Evolutionary conservation across 176 grass and related monocot genomes (phyloP).

Genomic region (Oryza nivara): DNA sequence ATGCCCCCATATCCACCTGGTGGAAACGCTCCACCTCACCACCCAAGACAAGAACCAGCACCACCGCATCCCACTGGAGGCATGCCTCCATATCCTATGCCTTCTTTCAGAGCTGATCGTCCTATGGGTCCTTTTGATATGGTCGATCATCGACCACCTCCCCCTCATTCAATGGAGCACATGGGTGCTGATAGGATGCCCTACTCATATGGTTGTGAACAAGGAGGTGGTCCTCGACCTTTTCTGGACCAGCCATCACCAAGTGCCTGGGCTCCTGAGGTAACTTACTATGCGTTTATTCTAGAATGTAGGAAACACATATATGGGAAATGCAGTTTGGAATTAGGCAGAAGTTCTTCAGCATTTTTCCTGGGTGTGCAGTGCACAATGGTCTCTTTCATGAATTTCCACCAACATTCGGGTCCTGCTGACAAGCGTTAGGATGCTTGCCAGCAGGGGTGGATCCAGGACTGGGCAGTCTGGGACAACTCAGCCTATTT

Average conservation of each 20-base stretch:
- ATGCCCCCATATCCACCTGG: constrained; percentile 56
- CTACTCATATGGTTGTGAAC: constrained; percentile 55
- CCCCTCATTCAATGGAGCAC: constrained; percentile 47
- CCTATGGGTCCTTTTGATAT: constrained; percentile 48
- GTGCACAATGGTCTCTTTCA: constrained; percentile 7
- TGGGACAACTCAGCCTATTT: background rate
- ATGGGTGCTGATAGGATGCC: constrained; percentile 48
- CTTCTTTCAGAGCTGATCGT: constrained; percentile 58
- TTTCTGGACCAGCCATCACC: constrained; percentile 58
- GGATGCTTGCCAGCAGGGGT: background rate
- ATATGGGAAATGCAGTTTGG: background rate
- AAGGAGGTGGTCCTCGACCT: constrained; percentile 48
- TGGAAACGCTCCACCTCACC: constrained; percentile 45
- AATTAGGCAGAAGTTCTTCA: constrained; percentile 5
- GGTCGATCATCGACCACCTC: constrained; percentile 46
- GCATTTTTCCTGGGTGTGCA: constrained; percentile 12
- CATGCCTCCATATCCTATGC: constrained; percentile 58
- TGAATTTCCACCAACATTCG: background rate
- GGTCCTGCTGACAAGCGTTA: background rate
- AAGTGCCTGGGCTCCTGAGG: constrained; percentile 67
- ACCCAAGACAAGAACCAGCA: constrained; percentile 61
- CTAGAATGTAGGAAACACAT: background rate
- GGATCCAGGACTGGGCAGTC: background rate
- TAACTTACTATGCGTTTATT: constrained; percentile 32
- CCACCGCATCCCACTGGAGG: constrained; percentile 44